phyloP scores from a whole-genome alignment of 345 rosid genomes.

The Eutrema yunnanense region DNA sequence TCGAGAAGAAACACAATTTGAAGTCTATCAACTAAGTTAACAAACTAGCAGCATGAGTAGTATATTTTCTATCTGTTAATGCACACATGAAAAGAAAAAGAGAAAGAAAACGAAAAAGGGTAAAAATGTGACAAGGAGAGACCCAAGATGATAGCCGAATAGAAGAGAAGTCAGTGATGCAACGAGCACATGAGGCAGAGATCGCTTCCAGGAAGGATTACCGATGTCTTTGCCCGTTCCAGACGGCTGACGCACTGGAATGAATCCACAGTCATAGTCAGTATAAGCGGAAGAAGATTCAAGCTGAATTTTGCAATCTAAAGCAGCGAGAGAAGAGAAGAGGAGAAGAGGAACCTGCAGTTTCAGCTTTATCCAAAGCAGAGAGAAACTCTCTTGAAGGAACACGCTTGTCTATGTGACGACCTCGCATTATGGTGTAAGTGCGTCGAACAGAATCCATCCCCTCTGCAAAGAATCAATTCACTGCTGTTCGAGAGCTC shows the following conservation, averaged over 20 bases:
- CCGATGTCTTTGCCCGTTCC: slow-evolving; percentile 56
- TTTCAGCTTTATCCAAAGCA: slow-evolving; percentile 47
- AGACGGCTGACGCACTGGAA: slow-evolving; percentile 42
- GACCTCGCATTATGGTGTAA: slow-evolving; percentile 55
- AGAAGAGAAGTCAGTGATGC: slow-evolving; percentile 72
- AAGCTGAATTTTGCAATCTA: neutral
- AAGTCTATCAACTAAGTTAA: neutral
- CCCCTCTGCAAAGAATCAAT: neutral
- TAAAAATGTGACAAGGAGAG: slow-evolving; percentile 14
- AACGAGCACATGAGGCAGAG: slow-evolving; percentile 69
- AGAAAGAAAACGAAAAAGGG: neutral
- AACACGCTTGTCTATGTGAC: slow-evolving; percentile 67
- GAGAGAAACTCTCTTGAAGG: slow-evolving; percentile 40
- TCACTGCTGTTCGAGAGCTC: neutral
- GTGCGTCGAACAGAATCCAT: slow-evolving; percentile 35
- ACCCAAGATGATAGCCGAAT: slow-evolving; percentile 95
- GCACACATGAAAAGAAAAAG: neutral
- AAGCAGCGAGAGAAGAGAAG: neutral
- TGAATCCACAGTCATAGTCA: slow-evolving; percentile 22
- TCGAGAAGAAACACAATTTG: neutral
- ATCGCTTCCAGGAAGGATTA: slow-evolving; percentile 76
- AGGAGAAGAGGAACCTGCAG: slow-evolving; percentile 34
- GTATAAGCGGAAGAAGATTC: neutral
- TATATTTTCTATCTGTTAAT: neutral
- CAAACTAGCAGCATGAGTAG: neutral